Conservation (phyloP, 768 basidiomycete genomes). For the Collybiopsis luxurians region DNA sequence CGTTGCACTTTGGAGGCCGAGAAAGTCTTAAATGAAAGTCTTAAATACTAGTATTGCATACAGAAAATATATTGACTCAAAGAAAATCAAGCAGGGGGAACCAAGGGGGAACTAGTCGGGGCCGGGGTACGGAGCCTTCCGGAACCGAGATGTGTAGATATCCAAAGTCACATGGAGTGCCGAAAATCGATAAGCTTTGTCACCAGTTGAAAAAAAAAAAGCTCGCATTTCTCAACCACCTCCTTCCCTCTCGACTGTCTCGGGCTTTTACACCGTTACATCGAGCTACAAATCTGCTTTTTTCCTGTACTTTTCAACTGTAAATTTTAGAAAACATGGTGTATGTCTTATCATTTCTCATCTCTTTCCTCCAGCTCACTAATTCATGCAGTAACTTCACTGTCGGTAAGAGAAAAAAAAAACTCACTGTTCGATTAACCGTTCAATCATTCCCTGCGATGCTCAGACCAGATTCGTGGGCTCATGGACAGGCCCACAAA, state of each 20-base stretch:
- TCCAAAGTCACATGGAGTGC: neutral
- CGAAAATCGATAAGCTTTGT: slow-evolving; percentile 9
- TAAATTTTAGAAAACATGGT: slow-evolving; percentile 72
- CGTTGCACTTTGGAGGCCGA: no score
- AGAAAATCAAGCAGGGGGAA: no score
- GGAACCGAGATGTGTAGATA: neutral
- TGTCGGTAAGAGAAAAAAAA: slow-evolving; percentile 54
- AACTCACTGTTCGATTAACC: slow-evolving; percentile 11
- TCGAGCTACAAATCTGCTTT: slow-evolving; percentile 4
- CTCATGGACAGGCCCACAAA: slow-evolving; percentile 91
- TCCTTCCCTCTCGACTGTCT: slow-evolving; percentile 6
- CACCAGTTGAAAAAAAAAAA: neutral
- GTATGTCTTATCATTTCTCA: slow-evolving; percentile 45
- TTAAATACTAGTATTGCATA: no score
- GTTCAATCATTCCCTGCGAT: slow-evolving; percentile 8
- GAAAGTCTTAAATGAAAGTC: no score
- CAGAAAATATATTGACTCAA: no score
- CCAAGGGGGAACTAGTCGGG: neutral
- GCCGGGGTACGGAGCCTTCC: neutral
- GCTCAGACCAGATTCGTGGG: slow-evolving; percentile 76
- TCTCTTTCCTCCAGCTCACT: slow-evolving; percentile 11
- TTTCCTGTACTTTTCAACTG: slow-evolving; percentile 18
- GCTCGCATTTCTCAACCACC: slow-evolving; percentile 4
- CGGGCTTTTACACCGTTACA: slow-evolving; percentile 1
- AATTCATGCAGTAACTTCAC: slow-evolving; percentile 74